Base-by-base conservation (phyloP, 352 stramenopile species). In the Globisporangium alternatum region DNA sequence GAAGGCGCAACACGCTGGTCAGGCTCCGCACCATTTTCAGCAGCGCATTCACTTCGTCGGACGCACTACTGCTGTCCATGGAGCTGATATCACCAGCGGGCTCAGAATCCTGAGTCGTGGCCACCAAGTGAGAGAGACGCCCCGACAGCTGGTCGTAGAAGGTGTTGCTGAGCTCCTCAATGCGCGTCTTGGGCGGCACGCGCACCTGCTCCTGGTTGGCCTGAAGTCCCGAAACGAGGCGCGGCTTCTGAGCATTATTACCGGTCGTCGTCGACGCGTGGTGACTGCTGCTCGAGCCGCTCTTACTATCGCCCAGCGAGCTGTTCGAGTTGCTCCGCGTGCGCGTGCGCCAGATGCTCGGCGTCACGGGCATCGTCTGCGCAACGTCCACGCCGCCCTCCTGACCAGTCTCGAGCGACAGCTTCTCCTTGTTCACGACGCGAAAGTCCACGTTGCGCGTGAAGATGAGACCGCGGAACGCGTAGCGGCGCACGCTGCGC, bases 401-500 rank as follows among this genome's bases (percentile, higher is more conserved):
- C 45, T 75, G 56, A 28, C 85, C 71, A n/a, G 71, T 66, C 45
- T 70, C 63, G 8, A 90, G 60, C 28, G 76, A 68, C 60, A 89
- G 62, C 19, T 87, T 74, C 28, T 83, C 67, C 55, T 90, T 90
- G 60, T 89, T 85, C 30, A 88, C 80, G 1, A 92, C 72, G 51
- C 74, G 84, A 55, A 93, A 93, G 47, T 83, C 79, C 15, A 75
- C 65, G 45, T 83, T 87, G 54, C 79, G 81, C 55, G 69, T 89
- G 66, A 95, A 95, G 8, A 92, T 64, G 37, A 95, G 78, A 0
- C 86, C 86, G 5, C 81, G 80, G 56, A 80, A 81, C 21, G 86
- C 86, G 62, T 95, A 92, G 10, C 82, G 82, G 13, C 84, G 81
- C 28, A 95, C 82, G 62, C 86, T 95, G 35, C 84, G 75, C 39